Base-by-base conservation (phyloP, 257 asterid genomes). In the Catharanthus roseus region DNA sequence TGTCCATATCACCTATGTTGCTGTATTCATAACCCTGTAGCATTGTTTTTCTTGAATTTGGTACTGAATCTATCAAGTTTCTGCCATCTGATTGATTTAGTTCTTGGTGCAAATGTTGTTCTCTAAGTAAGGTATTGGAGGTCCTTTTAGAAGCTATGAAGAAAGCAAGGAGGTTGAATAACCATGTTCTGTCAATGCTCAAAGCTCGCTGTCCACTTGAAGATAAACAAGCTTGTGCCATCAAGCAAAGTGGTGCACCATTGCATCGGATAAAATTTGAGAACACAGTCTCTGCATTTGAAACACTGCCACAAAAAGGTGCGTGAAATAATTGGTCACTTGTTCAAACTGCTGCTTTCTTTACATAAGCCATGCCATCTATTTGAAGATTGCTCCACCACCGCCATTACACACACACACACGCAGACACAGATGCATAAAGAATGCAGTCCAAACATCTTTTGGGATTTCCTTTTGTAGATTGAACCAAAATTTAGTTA, bases 151-250 rank as follows among this genome's bases (percentile, higher is more conserved):
- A 93, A 82, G 96, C 95, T 13, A 93, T 93, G 96, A 93, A 89
- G 91, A 93, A 88, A 85, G 96, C 96, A 23, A 78, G 98, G 82
- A 80, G 98, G 77, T 75, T 93, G 81, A 93, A 90, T 54, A 86
- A 85, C 72, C 96, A 93, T 26, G 97, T 93, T 0, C 89, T 93
- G 55, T 93, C 97, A 26, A 93, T 93, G 97, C 72, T 93, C 80
- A 90, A 90, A 83, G 97, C 96, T 1, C 91, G 98, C 3, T 90
- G 98, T 67, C 98, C 98, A 3, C 85, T 93, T 73, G 98, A 93
- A 82, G 98, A 93, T 87, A 93, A 90, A 75, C 98, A 89, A 62
- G 98, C 98, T 36, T 93, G 98, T 68, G 98, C 98, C 4, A 89
- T 93, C 79, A 93, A 83, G 83, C 98, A 89, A 76, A 93, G 97